phyloP scores from a whole-genome alignment of 306 rosid genomes.

The Vicia villosa region DNA sequence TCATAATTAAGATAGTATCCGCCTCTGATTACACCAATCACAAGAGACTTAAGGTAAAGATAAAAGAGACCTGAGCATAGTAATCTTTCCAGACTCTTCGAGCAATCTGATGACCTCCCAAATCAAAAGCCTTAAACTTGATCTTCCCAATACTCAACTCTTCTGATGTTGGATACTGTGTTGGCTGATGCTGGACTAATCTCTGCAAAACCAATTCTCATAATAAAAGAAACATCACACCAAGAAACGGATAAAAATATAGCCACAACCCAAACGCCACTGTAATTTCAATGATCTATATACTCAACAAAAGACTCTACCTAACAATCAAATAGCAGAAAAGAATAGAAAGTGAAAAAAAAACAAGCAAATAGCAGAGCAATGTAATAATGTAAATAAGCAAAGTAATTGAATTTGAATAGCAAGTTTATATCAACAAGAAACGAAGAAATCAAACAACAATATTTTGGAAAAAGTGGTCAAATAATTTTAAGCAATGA shows the following conservation, averaged over 20 bases:
- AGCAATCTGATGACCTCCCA: conserved; percentile 88
- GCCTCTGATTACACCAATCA: background rate
- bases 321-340: conserved; percentile 1
- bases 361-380: background rate
- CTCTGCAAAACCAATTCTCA: conserved; percentile 65
- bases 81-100: conserved; percentile 97
- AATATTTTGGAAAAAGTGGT: background rate
- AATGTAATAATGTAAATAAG: conserved; percentile 5
- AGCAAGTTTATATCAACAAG: background rate
- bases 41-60: background rate
- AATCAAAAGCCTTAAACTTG: conserved; percentile 91
- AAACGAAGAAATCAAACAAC: background rate
- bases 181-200: conserved; percentile 94
- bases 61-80: conserved; percentile 68
- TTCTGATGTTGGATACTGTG: conserved; percentile 90
- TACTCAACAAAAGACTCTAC: background rate
- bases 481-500: background rate
- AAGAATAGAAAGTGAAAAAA: background rate
- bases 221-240: conserved; percentile 28
- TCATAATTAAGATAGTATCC: conserved; percentile 1
- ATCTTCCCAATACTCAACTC: conserved; percentile 93
- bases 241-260: conserved; percentile 5
- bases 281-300: background rate
- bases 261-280: conserved; percentile 16
- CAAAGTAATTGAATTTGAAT: background rate